These are phyloP conservation scores for Zelonia costaricensis DNA, from an alignment of 208 protist species.

Conservation along the genomic window DNA sequence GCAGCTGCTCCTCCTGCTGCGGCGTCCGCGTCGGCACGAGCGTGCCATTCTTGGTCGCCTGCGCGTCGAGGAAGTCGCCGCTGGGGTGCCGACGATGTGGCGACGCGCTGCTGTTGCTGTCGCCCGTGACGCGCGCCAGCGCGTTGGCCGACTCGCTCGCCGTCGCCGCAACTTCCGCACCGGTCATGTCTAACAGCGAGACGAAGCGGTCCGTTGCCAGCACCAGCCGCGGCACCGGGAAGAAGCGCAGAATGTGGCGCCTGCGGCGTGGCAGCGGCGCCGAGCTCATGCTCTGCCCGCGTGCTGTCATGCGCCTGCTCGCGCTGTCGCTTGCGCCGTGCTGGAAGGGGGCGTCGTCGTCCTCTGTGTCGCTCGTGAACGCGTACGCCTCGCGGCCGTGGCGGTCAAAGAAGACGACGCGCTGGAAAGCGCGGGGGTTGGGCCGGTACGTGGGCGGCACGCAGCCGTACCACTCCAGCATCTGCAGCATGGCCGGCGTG, in stretches of 20 bases:
- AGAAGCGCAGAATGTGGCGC: conserved; percentile 28
- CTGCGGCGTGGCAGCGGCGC: no score
- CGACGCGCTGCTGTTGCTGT: not conserved
- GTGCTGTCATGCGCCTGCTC: not conserved
- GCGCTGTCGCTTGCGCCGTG: not conserved
- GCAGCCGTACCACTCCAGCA: conserved; percentile 78
- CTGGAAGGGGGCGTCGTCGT: no score
- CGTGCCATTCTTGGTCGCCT: not conserved
- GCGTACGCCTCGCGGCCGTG: conserved; percentile 1
- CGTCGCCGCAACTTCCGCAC: conserved; percentile 28
- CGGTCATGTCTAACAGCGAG: conserved; percentile 48
- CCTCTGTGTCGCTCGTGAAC: not conserved
- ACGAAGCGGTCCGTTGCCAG: conserved; percentile 68
- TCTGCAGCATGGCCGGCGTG: conserved; percentile 65
- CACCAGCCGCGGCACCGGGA: conserved; percentile 59
- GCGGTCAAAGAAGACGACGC: conserved; percentile 1
- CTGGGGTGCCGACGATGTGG: not conserved
- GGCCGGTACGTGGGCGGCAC: conserved; percentile 78
- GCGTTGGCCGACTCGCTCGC: not conserved
- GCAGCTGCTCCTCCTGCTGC: conserved; percentile 4
- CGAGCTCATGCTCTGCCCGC: not conserved
- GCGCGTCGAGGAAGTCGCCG: not conserved
- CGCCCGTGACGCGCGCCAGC: not conserved
- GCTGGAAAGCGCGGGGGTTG: conserved; percentile 49
- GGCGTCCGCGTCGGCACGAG: not conserved